Evolutionary conservation across 148 eudicot species (phyloP), one percentile per base, ranked within the genome.

Genomic region (Camellia lanceoleosa): DNA sequence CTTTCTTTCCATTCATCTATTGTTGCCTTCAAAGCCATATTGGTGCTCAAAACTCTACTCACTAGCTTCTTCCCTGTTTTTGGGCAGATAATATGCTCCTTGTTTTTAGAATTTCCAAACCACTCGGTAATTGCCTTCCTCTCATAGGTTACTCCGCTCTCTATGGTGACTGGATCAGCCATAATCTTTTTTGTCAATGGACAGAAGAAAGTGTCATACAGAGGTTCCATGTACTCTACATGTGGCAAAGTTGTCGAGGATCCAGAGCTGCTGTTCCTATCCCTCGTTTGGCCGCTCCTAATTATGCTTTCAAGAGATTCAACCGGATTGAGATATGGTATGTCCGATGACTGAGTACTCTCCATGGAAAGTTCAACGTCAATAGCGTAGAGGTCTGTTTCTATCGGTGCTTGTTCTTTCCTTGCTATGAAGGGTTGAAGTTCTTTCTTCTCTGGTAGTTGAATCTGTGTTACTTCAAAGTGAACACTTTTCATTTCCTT

Each of bases 121-220:
- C 88, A 92, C 43, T 87, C 91, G 7, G 70, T 78, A 54, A 94
- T 92, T 30, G 90, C 92, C 20, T 73, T 80, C 73, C 89, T 88
- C 82, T 94, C 97, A 66, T 81, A 94, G 16, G 97, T 91, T 68
- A 87, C 86, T 71, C 98, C 98, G 73, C 88, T 92, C 81, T 86
- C 92, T 81, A 89, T 80, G 52, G 98, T 92, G 51, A 92, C 93
- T 15, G 98, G 93, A 54, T 94, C 98, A 54, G 89, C 89, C 98
- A 91, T 94, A 61, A 94, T 86, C 82, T 71, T 83, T 60, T 88
- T 85, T 14, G 94, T 94, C 78, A 94, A 79, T 9, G 94, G 92
- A 80, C 98, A 94, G 80, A 86, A 80, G 79, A 92, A 94, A 59
- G 97, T 83, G 70, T 89, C 85, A 67, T 90, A 89, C 64, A 90